phyloP scores from a whole-genome alignment of 2,329 filamentous ascomycete species.

The Neoarthrinium moseri region DNA sequence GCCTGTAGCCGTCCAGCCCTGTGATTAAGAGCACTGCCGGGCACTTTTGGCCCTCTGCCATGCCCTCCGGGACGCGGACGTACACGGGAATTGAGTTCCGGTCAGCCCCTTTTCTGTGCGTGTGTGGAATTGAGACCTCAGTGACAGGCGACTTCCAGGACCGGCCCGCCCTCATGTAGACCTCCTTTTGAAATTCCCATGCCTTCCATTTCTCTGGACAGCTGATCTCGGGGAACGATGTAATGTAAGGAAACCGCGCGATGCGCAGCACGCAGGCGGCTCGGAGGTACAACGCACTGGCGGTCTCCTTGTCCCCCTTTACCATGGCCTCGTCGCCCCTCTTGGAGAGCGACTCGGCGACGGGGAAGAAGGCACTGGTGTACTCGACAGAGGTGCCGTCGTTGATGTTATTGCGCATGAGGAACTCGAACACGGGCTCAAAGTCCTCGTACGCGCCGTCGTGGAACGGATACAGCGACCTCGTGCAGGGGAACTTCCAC shows the following conservation, averaged over 20 bases:
- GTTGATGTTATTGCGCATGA: slow-evolving; percentile 60
- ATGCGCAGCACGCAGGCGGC: slow-evolving; percentile 74
- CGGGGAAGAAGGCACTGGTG: slow-evolving; percentile 61
- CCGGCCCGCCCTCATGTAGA: slow-evolving; percentile 56
- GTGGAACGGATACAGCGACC: slow-evolving; percentile 73
- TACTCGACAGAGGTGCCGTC: slow-evolving; percentile 66
- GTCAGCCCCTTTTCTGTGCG: slow-evolving; percentile 47
- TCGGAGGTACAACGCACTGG: slow-evolving; percentile 65
- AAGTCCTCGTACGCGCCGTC: slow-evolving; percentile 69
- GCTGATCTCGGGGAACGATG: slow-evolving; percentile 34
- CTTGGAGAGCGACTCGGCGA: slow-evolving; percentile 54
- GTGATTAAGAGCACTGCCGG: slow-evolving; percentile 58
- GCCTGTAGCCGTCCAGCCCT: slow-evolving; percentile 61
- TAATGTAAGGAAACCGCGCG: slow-evolving; percentile 64
- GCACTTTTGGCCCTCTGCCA: slow-evolving; percentile 18
- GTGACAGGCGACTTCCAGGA: slow-evolving; percentile 57
- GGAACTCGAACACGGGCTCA: slow-evolving; percentile 62
- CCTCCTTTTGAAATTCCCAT: slow-evolving; percentile 64
- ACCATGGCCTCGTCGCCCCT: slow-evolving; percentile 50
- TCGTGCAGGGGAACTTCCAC: slow-evolving; percentile 65
- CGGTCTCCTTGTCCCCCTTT: slow-evolving; percentile 47
- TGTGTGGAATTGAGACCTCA: slow-evolving; percentile 63
- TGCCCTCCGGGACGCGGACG: slow-evolving; percentile 54
- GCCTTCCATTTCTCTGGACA: slow-evolving; percentile 55
- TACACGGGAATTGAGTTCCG: slow-evolving; percentile 61